These are phyloP conservation scores for Moesziomyces sp. DNA, from an alignment of 1,284 basidiomycete species.

Conservation along the genomic window DNA sequence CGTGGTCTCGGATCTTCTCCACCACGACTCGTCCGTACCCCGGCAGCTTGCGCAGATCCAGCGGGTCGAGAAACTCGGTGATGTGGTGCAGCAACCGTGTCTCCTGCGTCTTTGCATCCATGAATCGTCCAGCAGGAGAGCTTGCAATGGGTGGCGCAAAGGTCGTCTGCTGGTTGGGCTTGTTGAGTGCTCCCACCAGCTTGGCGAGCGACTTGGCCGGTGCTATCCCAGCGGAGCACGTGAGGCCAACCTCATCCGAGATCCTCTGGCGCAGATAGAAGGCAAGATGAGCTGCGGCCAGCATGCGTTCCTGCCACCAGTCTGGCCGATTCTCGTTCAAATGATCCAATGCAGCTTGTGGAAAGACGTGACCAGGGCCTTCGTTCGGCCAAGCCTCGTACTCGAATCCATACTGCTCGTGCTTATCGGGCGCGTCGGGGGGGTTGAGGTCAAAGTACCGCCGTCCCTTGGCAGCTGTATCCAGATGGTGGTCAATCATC, in stretches of 20 bases:
- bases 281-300: conserved; percentile 65
- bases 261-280: conserved; percentile 61
- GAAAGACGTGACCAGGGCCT: conserved; percentile 26
- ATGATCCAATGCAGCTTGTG: conserved; percentile 13
- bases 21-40: conserved; percentile 55
- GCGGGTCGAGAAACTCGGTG: conserved; percentile 60
- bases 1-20: conserved; percentile 39
- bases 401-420: conserved; percentile 36
- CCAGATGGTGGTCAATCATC: conserved; percentile 63
- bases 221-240: conserved; percentile 67
- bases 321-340: conserved; percentile 21
- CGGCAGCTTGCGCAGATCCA: conserved; percentile 54
- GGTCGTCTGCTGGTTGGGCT: conserved; percentile 67
- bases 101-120: conserved; percentile 4
- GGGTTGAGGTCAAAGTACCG: conserved; percentile 37
- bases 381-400: conserved; percentile 45
- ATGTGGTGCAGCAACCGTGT: conserved; percentile 25
- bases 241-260: conserved; percentile 63
- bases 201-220: conserved; percentile 67
- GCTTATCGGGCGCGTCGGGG: not conserved
- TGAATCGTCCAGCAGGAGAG: not conserved
- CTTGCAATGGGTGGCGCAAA: conserved; percentile 29
- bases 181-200: conserved; percentile 64
- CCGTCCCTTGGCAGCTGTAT: not conserved
- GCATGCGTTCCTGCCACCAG: conserved; percentile 39